These are phyloP conservation scores for Musa itinerans DNA, from an alignment of 176 grass and related monocot genomes.

Conservation along the genomic window DNA sequence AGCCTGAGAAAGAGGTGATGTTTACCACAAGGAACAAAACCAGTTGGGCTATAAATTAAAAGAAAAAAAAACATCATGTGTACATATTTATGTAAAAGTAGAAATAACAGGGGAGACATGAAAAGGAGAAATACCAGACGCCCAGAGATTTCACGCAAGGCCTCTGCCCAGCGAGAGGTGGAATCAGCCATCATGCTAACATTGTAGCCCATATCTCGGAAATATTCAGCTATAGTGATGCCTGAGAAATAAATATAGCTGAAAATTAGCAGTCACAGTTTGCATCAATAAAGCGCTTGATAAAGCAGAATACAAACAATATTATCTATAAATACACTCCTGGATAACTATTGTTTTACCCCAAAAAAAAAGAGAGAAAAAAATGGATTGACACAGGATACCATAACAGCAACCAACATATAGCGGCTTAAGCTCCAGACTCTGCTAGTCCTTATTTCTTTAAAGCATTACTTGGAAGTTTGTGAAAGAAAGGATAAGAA, in stretches of 20 bases:
- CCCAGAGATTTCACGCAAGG: conserved; percentile 45
- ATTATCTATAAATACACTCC: neutral
- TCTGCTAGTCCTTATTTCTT: too few species aligned
- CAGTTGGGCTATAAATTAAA: neutral
- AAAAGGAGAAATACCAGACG: conserved; percentile 34
- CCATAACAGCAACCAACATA: too few species aligned
- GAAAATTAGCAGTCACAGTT: neutral
- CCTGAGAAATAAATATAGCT: conserved; percentile 19
- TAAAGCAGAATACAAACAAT: neutral
- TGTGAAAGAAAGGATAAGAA: too few species aligned
- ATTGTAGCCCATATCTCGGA: conserved; percentile 90
- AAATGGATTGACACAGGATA: too few species aligned
- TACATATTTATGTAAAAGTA: too few species aligned
- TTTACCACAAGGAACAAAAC: neutral
- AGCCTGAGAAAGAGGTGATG: conserved; percentile 40
- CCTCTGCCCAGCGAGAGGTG: conserved; percentile 83
- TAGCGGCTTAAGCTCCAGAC: too few species aligned
- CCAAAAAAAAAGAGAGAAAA: too few species aligned
- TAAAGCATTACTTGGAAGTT: too few species aligned
- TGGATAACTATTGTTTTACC: too few species aligned
- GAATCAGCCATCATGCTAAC: conserved; percentile 99
- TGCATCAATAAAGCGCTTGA: neutral
- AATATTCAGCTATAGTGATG: conserved; percentile 91
- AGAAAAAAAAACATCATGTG: neutral
- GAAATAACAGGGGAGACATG: neutral